A percentile compares a stretch with the other conserved stretches of the same genome.
Conservation (phyloP, 129 eudicot species). For the Kitagawia praeruptora region DNA sequence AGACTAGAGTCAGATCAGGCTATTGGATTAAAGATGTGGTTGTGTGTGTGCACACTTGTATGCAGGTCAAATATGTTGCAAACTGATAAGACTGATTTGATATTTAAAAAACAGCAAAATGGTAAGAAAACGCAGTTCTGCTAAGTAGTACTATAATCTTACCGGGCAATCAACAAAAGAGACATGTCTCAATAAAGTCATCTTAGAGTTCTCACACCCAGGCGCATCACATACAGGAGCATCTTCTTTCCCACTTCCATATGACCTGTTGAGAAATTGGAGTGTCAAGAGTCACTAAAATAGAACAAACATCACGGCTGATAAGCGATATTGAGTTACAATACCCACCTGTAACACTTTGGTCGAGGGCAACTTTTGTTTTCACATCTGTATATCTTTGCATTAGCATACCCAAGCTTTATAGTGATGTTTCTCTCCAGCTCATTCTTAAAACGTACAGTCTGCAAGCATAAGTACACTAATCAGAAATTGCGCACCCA, state of each 20-base stretch:
- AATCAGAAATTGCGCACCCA: background rate
- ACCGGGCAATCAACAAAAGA: slow-evolving; percentile 99
- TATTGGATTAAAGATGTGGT: background rate
- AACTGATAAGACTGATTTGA: background rate
- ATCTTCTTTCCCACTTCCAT: slow-evolving; percentile 97
- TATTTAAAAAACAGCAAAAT: background rate
- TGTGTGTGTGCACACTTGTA: too few species aligned
- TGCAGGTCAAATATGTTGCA: too few species aligned
- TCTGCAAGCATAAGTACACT: slow-evolving; percentile 30
- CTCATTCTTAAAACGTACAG: slow-evolving; percentile 95
- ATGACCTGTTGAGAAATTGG: slow-evolving; percentile 47
- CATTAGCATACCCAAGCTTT: slow-evolving; percentile 97
- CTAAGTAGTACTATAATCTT: slow-evolving; percentile 2
- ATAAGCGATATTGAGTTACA: background rate
- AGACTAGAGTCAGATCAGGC: too few species aligned
- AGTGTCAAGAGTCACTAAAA: background rate
- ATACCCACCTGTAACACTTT: slow-evolving; percentile 78
- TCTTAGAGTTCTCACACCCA: slow-evolving; percentile 87
- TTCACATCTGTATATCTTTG: slow-evolving; percentile 93
- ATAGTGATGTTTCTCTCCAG: slow-evolving; percentile 92
- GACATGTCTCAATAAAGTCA: slow-evolving; percentile 84
- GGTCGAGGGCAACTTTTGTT: slow-evolving; percentile 91
- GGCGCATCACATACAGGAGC: slow-evolving; percentile 87
- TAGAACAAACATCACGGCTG: background rate
- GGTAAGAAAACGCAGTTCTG: background rate